phyloP scores from a whole-genome alignment of 2,329 filamentous ascomycete species.

The Beauveria varroae region DNA sequence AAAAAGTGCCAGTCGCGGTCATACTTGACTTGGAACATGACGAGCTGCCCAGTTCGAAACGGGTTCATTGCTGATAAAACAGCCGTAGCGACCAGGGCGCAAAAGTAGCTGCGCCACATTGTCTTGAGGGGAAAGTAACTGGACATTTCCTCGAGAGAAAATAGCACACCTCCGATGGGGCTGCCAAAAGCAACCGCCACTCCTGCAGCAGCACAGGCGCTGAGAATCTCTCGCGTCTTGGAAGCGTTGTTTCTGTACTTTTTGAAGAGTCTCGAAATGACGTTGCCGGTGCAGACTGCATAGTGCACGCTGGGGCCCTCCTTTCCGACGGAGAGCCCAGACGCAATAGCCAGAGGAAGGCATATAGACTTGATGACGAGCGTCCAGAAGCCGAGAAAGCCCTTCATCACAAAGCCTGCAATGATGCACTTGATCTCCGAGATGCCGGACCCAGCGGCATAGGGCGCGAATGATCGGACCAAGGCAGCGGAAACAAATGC shows the following conservation, averaged over 20 bases:
- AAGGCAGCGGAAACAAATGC: constrained; percentile 74
- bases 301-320: constrained; percentile 99
- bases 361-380: constrained; percentile 90
- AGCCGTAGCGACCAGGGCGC: constrained; percentile 87
- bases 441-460: constrained; percentile 92
- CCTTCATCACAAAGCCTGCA: constrained; percentile 98
- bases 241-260: constrained; percentile 90
- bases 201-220: constrained; percentile 87
- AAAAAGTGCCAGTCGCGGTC: constrained; percentile 98
- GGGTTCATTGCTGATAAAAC: constrained; percentile 95
- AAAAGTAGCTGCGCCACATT: constrained; percentile 97
- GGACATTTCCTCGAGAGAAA: constrained; percentile 97
- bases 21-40: constrained; percentile 98
- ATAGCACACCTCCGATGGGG: constrained; percentile 92
- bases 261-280: constrained; percentile 85
- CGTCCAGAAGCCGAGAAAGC: constrained; percentile 87
- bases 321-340: constrained; percentile 89
- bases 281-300: constrained; percentile 93
- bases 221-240: constrained; percentile 91
- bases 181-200: constrained; percentile 96
- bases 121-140: constrained; percentile 95
- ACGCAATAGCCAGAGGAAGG: constrained; percentile 85
- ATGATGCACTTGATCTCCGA: constrained; percentile 99
- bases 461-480: constrained; percentile 88
- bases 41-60: constrained; percentile 90